Base-by-base conservation (phyloP, 2,329 filamentous ascomycete species). In the Sporothrix pallida region DNA sequence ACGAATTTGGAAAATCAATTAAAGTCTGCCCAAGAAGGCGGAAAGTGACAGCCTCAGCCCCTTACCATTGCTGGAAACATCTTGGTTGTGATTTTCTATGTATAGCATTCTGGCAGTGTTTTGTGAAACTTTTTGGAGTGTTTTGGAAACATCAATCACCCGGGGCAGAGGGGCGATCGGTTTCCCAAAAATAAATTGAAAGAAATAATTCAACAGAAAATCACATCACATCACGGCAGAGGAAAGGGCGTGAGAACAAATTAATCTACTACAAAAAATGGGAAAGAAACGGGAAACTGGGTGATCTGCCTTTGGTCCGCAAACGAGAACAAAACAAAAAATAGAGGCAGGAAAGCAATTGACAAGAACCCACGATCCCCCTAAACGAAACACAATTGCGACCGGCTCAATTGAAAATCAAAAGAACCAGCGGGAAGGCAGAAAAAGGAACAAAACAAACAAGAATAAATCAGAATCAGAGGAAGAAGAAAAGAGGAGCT, bases 381-480 rank as follows among this genome's bases (percentile, higher is more conserved):
- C 20, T 62, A 73, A 69, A 62, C 54, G 63, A 73, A 73, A 70
- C 72, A 62, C 65, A 56, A 56, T 26, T 58, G 65, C 44, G 54
- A 63, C 65, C 54, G 65, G 72, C 44, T 70, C 63, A 70, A 54
- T 54, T 42, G 70, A 42, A 63, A 63, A 54, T 63, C 23, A 54
- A 37, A 65, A 63, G 13, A 71, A 31, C 44, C 69, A 20, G 15
- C 62, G 62, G 60, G 20, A 26, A 26, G 20, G 13, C 20, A 23
- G n/a, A 23, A 23, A 48, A 8, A 9, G 23, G 10, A 13, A 42
- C 42, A 46, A n/a, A 68, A 37, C 7, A 17, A 37, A 15, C 31
- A 44, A 63, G 62, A 20, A 20, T 56, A 10, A 10, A 23, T 8
- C n/a, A 4, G 23, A 37, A 37, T 37, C 31, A 63, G 37, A 63